Evolutionary conservation across 2,329 filamentous ascomycete genomes (phyloP).

Genomic region (Aureobasidium musti): DNA sequence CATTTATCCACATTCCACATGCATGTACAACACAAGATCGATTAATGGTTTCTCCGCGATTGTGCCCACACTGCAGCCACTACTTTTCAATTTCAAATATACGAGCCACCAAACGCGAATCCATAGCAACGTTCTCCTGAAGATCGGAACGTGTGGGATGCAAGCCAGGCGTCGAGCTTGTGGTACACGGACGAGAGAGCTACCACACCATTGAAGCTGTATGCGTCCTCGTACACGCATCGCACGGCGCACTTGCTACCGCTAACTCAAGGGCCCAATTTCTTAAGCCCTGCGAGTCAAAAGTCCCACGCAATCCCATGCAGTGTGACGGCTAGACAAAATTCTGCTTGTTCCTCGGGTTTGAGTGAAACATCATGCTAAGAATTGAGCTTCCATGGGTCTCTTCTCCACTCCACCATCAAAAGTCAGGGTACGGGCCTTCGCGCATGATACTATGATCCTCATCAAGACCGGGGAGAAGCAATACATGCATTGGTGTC

Average conservation of each 20-base stretch:
- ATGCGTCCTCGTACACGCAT: constrained; percentile 25
- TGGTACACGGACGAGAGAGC: constrained; percentile 4
- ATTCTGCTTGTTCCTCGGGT: constrained; percentile 22
- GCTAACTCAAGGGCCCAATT: constrained; percentile 6
- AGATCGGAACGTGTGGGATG: constrained; percentile 14
- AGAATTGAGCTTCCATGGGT: constrained; percentile 14
- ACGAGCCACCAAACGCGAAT: constrained; percentile 19
- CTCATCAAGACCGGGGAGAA: constrained; percentile 20
- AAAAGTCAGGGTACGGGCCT: constrained; percentile 14
- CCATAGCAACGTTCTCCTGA: constrained; percentile 6
- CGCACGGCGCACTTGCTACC: constrained; percentile 12
- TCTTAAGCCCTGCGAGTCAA: constrained; percentile 17
- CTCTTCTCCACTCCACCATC: constrained; percentile 27
- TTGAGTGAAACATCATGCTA: constrained; percentile 20
- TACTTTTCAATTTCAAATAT: constrained; percentile 21
- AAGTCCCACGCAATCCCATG: neutral
- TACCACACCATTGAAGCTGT: constrained; percentile 24
- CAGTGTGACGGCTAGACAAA: constrained; percentile 24
- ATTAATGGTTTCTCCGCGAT: constrained; percentile 4
- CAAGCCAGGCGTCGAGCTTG: constrained; percentile 13
- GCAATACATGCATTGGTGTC: constrained; percentile 25
- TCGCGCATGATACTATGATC: constrained; percentile 18
- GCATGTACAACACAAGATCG: constrained; percentile 18
- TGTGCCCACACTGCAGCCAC: constrained; percentile 23
- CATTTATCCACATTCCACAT: constrained; percentile 19